A percentile compares a stretch with the other conserved stretches of the same genome.
phyloP scores from a whole-genome alignment of 73 alveolate species.

The Stentor coeruleus region DNA sequence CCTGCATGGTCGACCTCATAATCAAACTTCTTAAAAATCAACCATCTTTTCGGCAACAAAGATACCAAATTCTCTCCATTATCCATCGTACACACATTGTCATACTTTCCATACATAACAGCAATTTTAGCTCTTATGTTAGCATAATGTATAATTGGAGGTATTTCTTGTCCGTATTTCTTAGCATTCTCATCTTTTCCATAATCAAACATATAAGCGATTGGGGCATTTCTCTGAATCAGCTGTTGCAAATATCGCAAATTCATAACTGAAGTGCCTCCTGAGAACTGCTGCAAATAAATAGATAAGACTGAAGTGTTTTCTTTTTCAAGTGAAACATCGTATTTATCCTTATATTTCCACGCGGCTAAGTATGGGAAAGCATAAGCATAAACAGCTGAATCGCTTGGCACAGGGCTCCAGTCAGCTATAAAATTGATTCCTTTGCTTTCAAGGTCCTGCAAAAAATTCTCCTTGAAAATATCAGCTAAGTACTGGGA shows the following conservation, averaged over 20 bases:
- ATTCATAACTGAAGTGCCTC: neutral
- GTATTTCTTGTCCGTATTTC: conserved; percentile 32
- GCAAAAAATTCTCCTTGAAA: neutral
- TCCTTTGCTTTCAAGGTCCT: neutral
- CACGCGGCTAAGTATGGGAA: neutral
- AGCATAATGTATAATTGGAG: neutral
- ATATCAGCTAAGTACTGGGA: neutral
- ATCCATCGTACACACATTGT: neutral
- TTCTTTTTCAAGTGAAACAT: neutral
- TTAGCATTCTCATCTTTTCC: conserved; percentile 34
- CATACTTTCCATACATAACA: neutral
- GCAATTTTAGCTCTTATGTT: neutral
- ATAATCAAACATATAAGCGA: conserved; percentile 25
- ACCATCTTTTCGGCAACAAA: neutral
- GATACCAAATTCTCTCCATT: neutral
- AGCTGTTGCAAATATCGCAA: neutral
- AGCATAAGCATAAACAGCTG: neutral
- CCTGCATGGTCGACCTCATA: conserved; percentile 14
- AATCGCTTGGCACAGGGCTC: neutral
- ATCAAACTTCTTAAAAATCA: neutral
- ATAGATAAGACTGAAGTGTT: neutral
- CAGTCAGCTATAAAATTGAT: neutral
- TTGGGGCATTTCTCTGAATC: neutral
- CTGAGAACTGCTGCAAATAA: neutral
- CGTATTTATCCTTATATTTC: neutral